Evolutionary conservation across 371 early-diverging fungal genomes (phyloP).

Genomic region (Zopfochytrium polystomum): DNA sequence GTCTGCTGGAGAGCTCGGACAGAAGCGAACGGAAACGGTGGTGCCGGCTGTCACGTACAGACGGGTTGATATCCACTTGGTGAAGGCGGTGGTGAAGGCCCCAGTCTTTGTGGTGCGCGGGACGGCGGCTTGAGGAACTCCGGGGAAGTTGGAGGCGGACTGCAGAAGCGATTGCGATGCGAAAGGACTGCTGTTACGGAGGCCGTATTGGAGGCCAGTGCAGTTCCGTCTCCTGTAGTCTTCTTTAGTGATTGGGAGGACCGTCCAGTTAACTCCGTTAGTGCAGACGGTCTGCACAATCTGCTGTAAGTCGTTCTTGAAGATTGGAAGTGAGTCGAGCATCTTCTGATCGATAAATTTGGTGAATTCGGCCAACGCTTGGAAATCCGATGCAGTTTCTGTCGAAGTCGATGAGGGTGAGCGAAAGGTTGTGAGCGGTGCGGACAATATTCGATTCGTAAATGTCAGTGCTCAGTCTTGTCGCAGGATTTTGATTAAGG

Average conservation of each 20-base stretch:
- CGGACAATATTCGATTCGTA: no score
- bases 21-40: not conserved
- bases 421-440: no score
- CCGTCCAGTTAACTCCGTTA: not conserved
- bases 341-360: no score
- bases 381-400: no score
- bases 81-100: not conserved
- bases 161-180: not conserved
- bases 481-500: no score
- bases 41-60: constrained; percentile 2
- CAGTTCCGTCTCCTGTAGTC: not conserved
- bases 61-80: not conserved
- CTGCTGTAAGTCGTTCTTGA: no score
- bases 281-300: not conserved
- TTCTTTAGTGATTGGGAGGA: not conserved
- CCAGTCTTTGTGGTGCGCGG: not conserved
- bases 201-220: not conserved
- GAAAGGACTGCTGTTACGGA: not conserved
- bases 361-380: no score
- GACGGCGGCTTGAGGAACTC: not conserved
- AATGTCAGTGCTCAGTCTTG: no score
- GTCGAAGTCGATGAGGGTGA: no score
- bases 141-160: constrained; percentile 5
- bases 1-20: constrained; percentile 1
- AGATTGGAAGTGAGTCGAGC: no score